Evolutionary conservation across 306 rosid species (phyloP), one percentile per base, ranked within the genome.

Genomic region (Cucumis hystrix): DNA sequence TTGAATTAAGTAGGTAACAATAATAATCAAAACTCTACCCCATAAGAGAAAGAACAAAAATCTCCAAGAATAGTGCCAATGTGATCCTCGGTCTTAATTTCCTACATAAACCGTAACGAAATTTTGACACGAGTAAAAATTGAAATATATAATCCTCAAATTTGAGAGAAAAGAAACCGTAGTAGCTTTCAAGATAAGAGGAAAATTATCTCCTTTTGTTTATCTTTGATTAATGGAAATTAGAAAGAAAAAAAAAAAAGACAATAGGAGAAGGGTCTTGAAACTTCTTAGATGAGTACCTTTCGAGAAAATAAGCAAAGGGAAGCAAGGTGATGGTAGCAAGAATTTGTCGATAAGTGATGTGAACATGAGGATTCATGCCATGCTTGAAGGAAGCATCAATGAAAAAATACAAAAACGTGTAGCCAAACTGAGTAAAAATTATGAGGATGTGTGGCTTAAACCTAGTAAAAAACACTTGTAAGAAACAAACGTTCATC

Each of bases 371-470:
- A 83, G 97, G 96, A 75, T 91, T 94, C 97, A 92, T 87, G 14
- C 98, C 98, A 85, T 87, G 97, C 43, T 90, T 90, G 89, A 94
- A 89, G 37, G 97, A 92, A 70, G 97, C 90, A 76, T 94, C 92
- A 3, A 89, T 82, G 63, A 94, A 81, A 16, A 90, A 85, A 82
- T 86, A 88, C 20, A 90, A 68, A 56, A 90, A 47, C 6, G 95
- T 88, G 33, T 92, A 92, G 25, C 87, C 88, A 0, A 87, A 5
- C 57, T 92, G 97, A 16, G 76, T 25, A 10, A 82, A 62, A 13
- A 85, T 21, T 96, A 94, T 90, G 35, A 90, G 78, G 23, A 92
- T 3, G 79, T 94, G 98, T 61, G 98, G 91, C 80, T 88, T 90
- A 76, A 87, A 89, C 78, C 82, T 88, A 61, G 25, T 82, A 78